Base-by-base conservation (phyloP, 805 yeast species). In the Candida boleticola region DNA sequence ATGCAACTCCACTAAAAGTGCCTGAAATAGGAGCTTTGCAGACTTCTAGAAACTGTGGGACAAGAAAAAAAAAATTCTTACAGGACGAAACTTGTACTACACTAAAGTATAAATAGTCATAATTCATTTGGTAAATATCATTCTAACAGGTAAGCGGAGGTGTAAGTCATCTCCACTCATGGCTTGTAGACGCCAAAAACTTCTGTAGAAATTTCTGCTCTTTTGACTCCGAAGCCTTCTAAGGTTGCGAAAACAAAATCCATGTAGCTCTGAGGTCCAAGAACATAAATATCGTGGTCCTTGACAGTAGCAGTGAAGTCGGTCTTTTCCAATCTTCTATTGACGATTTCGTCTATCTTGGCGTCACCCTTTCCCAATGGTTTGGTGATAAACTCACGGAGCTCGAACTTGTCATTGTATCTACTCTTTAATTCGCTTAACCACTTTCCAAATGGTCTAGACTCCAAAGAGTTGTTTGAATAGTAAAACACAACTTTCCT, bases 181-280 rank as follows among this genome's bases (percentile, higher is more conserved):
- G 39, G 39, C 19, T 16, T 10, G 18, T 27, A 37, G 3, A 37
- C 39, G 16, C 71, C 71, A 45, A 63, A 66, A 37, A 50, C 55
- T 48, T 66, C 72, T 16, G 55, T 45, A 25, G 51, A 41, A 19
- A 65, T 45, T 22, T 52, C 41, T 11, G 45, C 25, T 18, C 29
- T 41, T 7, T 34, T 39, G 11, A 53, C 40, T 6, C 58, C 58
- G 7, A 46, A 48, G 6, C 31, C 32, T 13, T 33, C 45, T 37
- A 67, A 54, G n/a, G 51, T 52, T 2, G 37, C 44, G 19, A 46
- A 52, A 20, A 66, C 58, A 23, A 48, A 49, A 10, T 46, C 48
- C 69, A 64, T 64, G 42, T 62, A 68, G 3, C 42, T 48, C 22
- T 50, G 51, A 18, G 73, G 73, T 9, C 73, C 73, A 23, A 65